These are phyloP conservation scores for Ophryocystis elektroscirrha DNA, from an alignment of 169 alveolate genomes.

Conservation along the genomic window DNA sequence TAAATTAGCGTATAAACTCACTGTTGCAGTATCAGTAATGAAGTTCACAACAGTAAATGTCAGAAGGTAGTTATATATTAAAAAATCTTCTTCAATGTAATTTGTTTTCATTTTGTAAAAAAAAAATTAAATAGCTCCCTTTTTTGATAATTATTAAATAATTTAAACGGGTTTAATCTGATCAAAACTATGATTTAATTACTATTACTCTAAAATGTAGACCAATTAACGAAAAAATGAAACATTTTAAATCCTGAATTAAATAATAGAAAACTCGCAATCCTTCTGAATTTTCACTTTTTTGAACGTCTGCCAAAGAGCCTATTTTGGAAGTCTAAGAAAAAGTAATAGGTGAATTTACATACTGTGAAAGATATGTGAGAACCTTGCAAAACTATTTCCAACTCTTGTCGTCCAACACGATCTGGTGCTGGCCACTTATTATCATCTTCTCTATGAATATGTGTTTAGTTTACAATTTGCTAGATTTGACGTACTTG, in stretches of 20 bases:
- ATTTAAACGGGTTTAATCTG: too few relatives aligned
- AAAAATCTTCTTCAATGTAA: too few relatives aligned
- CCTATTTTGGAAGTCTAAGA: conserved; percentile 70
- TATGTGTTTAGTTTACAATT: neutral
- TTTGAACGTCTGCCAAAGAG: conserved; percentile 62
- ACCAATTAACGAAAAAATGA: conserved; percentile 65
- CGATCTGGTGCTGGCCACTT: conserved; percentile 84
- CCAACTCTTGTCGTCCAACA: conserved; percentile 85
- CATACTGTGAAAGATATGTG: conserved; percentile 46
- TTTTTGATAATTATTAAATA: too few relatives aligned
- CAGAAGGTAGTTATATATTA: too few relatives aligned
- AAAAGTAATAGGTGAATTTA: neutral
- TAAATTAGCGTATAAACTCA: too few relatives aligned
- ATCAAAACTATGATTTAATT: too few relatives aligned
- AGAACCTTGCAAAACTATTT: conserved; percentile 56
- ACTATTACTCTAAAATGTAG: conserved; percentile 65
- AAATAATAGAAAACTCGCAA: conserved; percentile 66
- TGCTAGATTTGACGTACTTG: neutral
- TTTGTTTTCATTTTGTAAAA: too few relatives aligned
- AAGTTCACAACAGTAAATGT: too few relatives aligned
- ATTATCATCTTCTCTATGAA: conserved; percentile 59
- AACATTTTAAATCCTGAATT: conserved; percentile 72
- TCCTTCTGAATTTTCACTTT: conserved; percentile 75
- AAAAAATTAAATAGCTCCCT: too few relatives aligned
- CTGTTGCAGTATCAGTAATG: too few relatives aligned